Evolutionary conservation across 176 grass and related monocot species (phyloP).

Genomic region (Zea mays): Zm-B73-REFERENCE-NAM-5.0 NC_050096.1:292325001-292325500

Average conservation of each 20-base stretch:
- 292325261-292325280: not conserved
- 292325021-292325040: no score
- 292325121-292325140: no score
- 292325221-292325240: not conserved
- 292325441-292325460: not conserved
- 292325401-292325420: not conserved
- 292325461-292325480: constrained; percentile 7
- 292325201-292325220: not conserved
- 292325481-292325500: not conserved
- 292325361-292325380: no score
- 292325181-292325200: constrained; percentile 18
- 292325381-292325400: no score
- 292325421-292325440: not conserved
- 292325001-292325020: no score
- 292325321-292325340: no score
- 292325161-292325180: not conserved
- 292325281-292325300: constrained; percentile 18
- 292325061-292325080: no score
- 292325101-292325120: no score
- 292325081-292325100: no score
- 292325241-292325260: not conserved
- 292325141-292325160: no score
- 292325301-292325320: not conserved
- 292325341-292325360: no score
- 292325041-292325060: no score